A percentile compares a stretch with the other conserved stretches of the same genome.
Evolutionary conservation across 345 rosid species (phyloP).

Genomic region (Corchorus capsularis): DNA sequence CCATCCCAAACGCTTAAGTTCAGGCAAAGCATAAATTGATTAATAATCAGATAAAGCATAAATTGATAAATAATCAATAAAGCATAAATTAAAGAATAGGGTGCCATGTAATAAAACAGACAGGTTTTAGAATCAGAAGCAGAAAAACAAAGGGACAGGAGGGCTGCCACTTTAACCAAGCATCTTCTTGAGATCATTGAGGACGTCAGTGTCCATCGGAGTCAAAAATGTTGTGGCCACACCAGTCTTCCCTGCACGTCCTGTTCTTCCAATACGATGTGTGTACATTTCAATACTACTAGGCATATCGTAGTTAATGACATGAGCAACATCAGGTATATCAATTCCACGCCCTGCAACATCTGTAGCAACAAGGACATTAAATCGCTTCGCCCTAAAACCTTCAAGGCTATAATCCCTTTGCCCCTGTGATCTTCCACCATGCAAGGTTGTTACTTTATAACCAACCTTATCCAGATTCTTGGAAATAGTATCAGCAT

Average conservation of each 20-base stretch:
- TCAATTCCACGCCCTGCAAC: constrained; percentile 97
- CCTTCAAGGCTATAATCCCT: constrained; percentile 94
- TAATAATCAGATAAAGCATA: no score
- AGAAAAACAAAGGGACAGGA: constrained; percentile 48
- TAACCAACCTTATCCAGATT: constrained; percentile 85
- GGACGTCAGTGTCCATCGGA: constrained; percentile 71
- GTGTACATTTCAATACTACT: constrained; percentile 85
- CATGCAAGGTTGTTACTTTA: constrained; percentile 87
- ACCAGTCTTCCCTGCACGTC: constrained; percentile 96
- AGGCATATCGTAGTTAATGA: constrained; percentile 93
- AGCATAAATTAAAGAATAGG: no score
- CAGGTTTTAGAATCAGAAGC: no score
- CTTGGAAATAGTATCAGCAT: constrained; percentile 76
- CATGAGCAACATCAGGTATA: constrained; percentile 95
- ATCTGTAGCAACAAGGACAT: constrained; percentile 93
- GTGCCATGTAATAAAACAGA: no score
- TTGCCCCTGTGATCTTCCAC: constrained; percentile 95
- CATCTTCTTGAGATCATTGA: constrained; percentile 98
- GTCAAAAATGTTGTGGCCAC: constrained; percentile 92
- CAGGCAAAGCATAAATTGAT: no score
- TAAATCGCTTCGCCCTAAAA: constrained; percentile 82
- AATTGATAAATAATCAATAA: no score
- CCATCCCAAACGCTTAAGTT: no score
- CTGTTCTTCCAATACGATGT: constrained; percentile 95
- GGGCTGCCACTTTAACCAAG: constrained; percentile 89